Base-by-base conservation (phyloP, 1,139 yeast genomes). In the Pichia norvegensis region DNA sequence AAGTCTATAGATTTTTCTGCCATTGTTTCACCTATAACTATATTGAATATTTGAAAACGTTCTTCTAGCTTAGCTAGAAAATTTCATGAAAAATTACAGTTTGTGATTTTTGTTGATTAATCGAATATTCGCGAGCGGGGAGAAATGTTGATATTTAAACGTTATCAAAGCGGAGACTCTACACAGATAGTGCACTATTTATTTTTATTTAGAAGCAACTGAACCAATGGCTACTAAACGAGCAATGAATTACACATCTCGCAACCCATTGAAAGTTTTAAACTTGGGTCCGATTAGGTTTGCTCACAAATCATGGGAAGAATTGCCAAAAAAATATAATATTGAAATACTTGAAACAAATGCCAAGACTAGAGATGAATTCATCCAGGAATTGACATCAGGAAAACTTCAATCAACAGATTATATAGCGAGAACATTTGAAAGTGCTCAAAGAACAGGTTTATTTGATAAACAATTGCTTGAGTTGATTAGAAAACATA, bases 391-490 rank as follows among this genome's bases (percentile, higher is more conserved):
- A 55, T 66, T 79, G 53, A 64, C 72, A 49, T 27, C 52, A 0
- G 69, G 71, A 17, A 77, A 76, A 58, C 79, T 70, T 58, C 62
- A 63, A 31, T 74, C 74, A 43, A 65, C 78, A 33, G 67, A 68
- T 27, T 69, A 69, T 46, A 74, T 79, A 47, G 69, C 67, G 21
- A 55, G 73, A 40, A 67, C 65, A 10, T 59, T 61, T 48, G 63
- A 59, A 46, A 56, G 62, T 48, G 60, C 68, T 14, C 50, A 48
- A 16, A 61, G 65, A 51, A 83, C 94, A 1, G 97, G 97, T 1
- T 64, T 81, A 46, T 78, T 88, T 57, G 95, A 88, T 61, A 77
- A 72, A 44, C 95, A 86, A 56, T 64, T 90, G 54, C 74, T 82
- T 20, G 57, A 64, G 13, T 66, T 67, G 31, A 67, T 92, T 46